Evolutionary conservation across 345 rosid species (phyloP).

Genomic region (Rhodamnia argentea): DNA sequence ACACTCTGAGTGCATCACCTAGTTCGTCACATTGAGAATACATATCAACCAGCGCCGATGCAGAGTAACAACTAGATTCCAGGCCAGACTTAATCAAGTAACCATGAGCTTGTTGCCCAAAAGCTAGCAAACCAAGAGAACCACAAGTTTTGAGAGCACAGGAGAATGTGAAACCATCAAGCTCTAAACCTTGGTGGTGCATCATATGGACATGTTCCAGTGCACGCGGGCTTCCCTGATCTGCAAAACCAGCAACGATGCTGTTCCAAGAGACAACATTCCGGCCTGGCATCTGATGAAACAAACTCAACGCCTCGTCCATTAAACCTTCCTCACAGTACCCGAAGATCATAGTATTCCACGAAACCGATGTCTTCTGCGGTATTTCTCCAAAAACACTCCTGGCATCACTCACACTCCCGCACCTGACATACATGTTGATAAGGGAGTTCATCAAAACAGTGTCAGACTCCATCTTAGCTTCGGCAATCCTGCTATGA

Average conservation of each 20-base stretch:
- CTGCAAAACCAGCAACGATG: constrained; percentile 56
- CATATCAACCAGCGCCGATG: constrained; percentile 64
- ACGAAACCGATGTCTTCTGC: constrained; percentile 33
- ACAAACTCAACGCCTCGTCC: constrained; percentile 49
- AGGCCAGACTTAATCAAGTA: constrained; percentile 46
- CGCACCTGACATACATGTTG: constrained; percentile 70
- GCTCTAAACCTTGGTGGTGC: constrained; percentile 47
- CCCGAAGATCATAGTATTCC: constrained; percentile 72
- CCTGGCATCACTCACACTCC: constrained; percentile 43
- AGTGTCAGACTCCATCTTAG: constrained; percentile 30
- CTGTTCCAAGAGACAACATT: constrained; percentile 62
- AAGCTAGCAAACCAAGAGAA: constrained; percentile 21
- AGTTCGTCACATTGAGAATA: constrained; percentile 45
- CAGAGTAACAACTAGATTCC: constrained; percentile 31
- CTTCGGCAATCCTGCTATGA: constrained; percentile 24
- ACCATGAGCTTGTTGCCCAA: constrained; percentile 52
- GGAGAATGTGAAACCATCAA: constrained; percentile 60
- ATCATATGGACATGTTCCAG: constrained; percentile 40
- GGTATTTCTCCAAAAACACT: constrained; percentile 25
- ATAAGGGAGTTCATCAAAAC: constrained; percentile 60
- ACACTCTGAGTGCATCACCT: constrained; percentile 27
- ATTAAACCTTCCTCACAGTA: constrained; percentile 47
- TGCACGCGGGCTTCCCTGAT: constrained; percentile 32
- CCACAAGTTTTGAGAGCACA: constrained; percentile 53
- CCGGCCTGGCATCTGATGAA: constrained; percentile 31